These are phyloP conservation scores for Raddia guianensis DNA, from an alignment of 176 grass and related monocot species.

Conservation along the genomic window DNA sequence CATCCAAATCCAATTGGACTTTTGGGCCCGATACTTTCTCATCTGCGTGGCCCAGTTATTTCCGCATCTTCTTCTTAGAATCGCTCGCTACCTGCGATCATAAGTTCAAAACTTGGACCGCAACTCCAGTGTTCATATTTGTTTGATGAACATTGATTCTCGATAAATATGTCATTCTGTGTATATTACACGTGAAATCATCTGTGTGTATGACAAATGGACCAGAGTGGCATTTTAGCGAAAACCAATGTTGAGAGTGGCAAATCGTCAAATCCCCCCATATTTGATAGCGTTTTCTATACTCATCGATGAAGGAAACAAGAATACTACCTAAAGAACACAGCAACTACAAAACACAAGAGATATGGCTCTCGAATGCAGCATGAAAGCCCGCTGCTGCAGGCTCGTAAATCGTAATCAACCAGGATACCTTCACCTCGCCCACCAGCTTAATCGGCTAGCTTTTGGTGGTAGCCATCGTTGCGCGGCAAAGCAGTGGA, in stretches of 20 bases:
- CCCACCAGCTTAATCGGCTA: not conserved
- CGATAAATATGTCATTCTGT: too few species aligned
- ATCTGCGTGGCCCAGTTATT: not conserved
- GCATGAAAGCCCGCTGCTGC: not conserved
- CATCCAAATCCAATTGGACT: not conserved
- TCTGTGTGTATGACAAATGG: too few species aligned
- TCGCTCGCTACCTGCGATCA: not conserved
- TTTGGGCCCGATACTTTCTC: not conserved
- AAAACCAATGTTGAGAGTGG: too few species aligned
- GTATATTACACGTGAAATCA: too few species aligned
- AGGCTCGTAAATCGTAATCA: not conserved
- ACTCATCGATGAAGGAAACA: not conserved
- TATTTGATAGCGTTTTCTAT: too few species aligned
- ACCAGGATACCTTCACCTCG: slow-evolving; percentile 3
- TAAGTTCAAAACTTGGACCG: not conserved
- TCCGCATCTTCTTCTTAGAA: not conserved
- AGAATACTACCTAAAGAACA: not conserved
- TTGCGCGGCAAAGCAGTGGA: slow-evolving; percentile 19
- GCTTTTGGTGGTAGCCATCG: slow-evolving; percentile 5
- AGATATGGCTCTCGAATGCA: not conserved
- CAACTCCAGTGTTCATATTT: not conserved
- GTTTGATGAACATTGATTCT: too few species aligned
- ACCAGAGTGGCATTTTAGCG: too few species aligned
- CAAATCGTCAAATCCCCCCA: too few species aligned
- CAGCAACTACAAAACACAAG: not conserved